phyloP scores from a whole-genome alignment of 2,329 filamentous ascomycete genomes.

The Diaporthe velutina region DNA sequence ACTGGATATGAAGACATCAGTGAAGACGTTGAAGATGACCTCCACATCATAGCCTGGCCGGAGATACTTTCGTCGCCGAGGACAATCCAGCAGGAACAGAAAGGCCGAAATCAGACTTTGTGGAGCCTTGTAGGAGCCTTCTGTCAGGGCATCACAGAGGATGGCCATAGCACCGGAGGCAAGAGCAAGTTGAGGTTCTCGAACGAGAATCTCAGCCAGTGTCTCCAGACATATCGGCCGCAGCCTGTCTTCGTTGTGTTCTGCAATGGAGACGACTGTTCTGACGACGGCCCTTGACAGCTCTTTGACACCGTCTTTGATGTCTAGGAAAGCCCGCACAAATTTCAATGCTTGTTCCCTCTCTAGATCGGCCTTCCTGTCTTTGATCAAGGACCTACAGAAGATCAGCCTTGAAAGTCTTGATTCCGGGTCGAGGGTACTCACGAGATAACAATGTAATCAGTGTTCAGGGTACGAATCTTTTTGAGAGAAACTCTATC shows the following conservation, averaged over 20 bases:
- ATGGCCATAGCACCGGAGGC: constrained; percentile 87
- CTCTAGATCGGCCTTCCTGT: constrained; percentile 96
- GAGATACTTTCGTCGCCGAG: constrained; percentile 84
- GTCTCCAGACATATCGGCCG: constrained; percentile 94
- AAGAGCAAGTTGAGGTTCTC: constrained; percentile 84
- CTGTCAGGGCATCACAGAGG: constrained; percentile 90
- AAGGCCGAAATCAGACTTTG: constrained; percentile 91
- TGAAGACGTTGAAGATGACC: constrained; percentile 91
- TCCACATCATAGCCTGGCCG: constrained; percentile 91
- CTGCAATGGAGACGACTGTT: constrained; percentile 90
- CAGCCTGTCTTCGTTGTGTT: constrained; percentile 86
- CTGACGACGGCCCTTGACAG: constrained; percentile 89
- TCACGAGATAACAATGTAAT: constrained; percentile 86
- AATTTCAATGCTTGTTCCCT: constrained; percentile 98
- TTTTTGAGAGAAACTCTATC: constrained; percentile 90
- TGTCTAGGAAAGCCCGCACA: constrained; percentile 92
- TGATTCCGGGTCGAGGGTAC: constrained; percentile 39
- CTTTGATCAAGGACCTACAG: constrained; percentile 85
- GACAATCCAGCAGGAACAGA: constrained; percentile 88
- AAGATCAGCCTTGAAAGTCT: constrained; percentile 31
- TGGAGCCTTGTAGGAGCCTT: constrained; percentile 92
- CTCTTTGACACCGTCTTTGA: constrained; percentile 91
- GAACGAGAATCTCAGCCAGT: constrained; percentile 89
- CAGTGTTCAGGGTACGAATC: constrained; percentile 89
- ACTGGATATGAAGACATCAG: constrained; percentile 78